Conservation (phyloP, 2,329 filamentous ascomycete genomes). For the Fusarium compactum region DNA sequence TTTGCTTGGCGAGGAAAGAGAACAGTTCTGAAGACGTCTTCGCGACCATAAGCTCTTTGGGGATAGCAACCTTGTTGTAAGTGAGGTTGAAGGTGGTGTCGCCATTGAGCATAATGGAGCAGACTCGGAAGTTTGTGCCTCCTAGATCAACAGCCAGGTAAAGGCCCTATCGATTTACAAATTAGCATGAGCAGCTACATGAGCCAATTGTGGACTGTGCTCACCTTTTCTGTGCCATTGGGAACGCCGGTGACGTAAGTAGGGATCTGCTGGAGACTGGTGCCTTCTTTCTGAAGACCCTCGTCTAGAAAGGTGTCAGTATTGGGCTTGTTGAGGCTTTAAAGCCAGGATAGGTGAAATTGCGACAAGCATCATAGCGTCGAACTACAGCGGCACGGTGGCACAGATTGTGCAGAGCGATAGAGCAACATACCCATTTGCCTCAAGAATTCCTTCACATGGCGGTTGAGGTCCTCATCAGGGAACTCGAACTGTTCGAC, state of each 20-base stretch:
- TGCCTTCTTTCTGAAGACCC: slow-evolving; percentile 81
- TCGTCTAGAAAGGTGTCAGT: slow-evolving; percentile 68
- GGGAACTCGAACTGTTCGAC: slow-evolving; percentile 88
- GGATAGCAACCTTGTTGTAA: slow-evolving; percentile 92
- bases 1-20: slow-evolving; percentile 90
- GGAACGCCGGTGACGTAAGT: slow-evolving; percentile 96
- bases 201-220: slow-evolving; percentile 1
- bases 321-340: slow-evolving; percentile 17
- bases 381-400: slow-evolving; percentile 11
- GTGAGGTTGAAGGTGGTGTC: slow-evolving; percentile 95
- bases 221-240: slow-evolving; percentile 96
- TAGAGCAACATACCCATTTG: slow-evolving; percentile 74
- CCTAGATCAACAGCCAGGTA: slow-evolving; percentile 98
- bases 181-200: slow-evolving; percentile 16
- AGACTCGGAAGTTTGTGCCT: slow-evolving; percentile 98
- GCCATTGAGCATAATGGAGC: slow-evolving; percentile 92
- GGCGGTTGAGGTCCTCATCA: slow-evolving; percentile 80
- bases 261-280: slow-evolving; percentile 93
- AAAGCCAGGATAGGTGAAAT: slow-evolving; percentile 11
- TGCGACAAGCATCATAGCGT: slow-evolving; percentile 30
- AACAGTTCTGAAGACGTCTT: slow-evolving; percentile 90
- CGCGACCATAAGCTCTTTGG: slow-evolving; percentile 88
- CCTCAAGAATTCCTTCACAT: slow-evolving; percentile 85
- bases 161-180: slow-evolving; percentile 72
- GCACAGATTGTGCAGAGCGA: slow-evolving; percentile 14